Conservation (phyloP, 2,329 filamentous ascomycete genomes). For the Stromatinia cepivora region DNA sequence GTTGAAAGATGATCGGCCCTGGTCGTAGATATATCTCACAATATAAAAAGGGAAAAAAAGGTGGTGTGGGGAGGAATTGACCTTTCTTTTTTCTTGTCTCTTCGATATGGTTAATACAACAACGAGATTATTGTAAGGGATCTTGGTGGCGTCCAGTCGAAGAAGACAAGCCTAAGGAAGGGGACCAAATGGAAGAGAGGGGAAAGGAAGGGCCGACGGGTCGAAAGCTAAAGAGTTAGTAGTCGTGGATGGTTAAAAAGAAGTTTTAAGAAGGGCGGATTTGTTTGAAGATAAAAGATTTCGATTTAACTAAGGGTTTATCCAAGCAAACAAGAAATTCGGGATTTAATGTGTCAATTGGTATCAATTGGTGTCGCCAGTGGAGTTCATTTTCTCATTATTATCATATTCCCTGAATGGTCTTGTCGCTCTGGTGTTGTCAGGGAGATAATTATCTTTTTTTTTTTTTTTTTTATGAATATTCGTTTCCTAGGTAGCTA, state of each 20-base stretch:
- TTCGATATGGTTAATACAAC: not conserved
- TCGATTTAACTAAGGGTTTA: slow-evolving; percentile 11
- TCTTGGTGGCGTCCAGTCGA: slow-evolving; percentile 13
- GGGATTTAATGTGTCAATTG: slow-evolving; percentile 17
- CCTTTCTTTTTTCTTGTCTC: slow-evolving; percentile 3
- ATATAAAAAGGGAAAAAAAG: slow-evolving; percentile 7
- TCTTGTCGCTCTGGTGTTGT: slow-evolving; percentile 25
- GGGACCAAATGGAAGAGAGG: not conserved
- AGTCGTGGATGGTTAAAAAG: slow-evolving; percentile 1
- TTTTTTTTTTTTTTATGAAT: not conserved
- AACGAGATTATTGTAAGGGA: not conserved
- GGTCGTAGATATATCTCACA: slow-evolving; percentile 12
- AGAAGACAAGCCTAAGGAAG: slow-evolving; percentile 3
- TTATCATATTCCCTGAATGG: slow-evolving; percentile 20
- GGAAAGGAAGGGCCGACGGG: not conserved
- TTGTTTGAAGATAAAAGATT: slow-evolving; percentile 24
- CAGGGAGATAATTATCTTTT: slow-evolving; percentile 6
- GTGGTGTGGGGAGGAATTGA: not conserved
- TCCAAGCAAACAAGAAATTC: slow-evolving; percentile 17
- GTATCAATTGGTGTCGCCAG: slow-evolving; percentile 22
- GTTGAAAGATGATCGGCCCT: slow-evolving; percentile 16
- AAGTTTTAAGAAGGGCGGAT: not conserved
- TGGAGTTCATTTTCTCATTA: slow-evolving; percentile 23
- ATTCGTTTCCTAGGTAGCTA: slow-evolving; percentile 8
- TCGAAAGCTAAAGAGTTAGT: slow-evolving; percentile 2